Evolutionary conservation across 2,329 filamentous ascomycete species (phyloP), one percentile per base, ranked within the genome.

Genomic region (Epichloe gansuensis): DNA sequence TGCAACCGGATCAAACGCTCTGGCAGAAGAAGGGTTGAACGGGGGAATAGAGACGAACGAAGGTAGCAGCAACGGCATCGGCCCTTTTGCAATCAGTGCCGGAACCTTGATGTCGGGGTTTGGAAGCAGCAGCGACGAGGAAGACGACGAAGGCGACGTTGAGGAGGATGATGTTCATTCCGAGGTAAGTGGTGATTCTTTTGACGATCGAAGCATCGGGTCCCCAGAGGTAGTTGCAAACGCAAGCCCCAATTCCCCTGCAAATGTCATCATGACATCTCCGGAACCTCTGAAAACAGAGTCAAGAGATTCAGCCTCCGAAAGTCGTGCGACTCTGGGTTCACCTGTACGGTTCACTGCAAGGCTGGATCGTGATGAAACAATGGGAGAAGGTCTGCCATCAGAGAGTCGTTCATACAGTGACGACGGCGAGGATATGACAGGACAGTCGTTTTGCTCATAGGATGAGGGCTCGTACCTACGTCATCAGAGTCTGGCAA

Each of bases 91-190:
- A 42, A 80, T 87, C 60, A 83, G 81, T 61, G 78, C 82, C 41
- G 85, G 85, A 49, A 85, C 86, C 34, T 73, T 95, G 54, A 79
- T 93, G 69, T 91, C 87, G 63, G 89, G 90, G 50, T 97, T 97
- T 69, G 90, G 89, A 63, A 95, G 89, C 69, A 93, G 87, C 47
- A 95, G 89, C 62, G 89, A 95, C 60, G 91, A 96, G 68, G 93
- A 97, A 58, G 93, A 97, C 57, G 91, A 96, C 60, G 91, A 96
- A 56, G 86, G 89, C 70, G 88, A 95, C 55, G 87, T 88, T 53
- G 85, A 85, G 58, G 84, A 91, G 58, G 85, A 88, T 59, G 85
- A 88, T 55, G 80, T 80, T 40, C 80, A 78, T 63, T 81, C 75
- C 56, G 81, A 84, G 80, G 81, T 84, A 70, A 77, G 80, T 69